Conservation (phyloP, 2,329 filamentous ascomycete genomes). For the Monilinia laxa region DNA sequence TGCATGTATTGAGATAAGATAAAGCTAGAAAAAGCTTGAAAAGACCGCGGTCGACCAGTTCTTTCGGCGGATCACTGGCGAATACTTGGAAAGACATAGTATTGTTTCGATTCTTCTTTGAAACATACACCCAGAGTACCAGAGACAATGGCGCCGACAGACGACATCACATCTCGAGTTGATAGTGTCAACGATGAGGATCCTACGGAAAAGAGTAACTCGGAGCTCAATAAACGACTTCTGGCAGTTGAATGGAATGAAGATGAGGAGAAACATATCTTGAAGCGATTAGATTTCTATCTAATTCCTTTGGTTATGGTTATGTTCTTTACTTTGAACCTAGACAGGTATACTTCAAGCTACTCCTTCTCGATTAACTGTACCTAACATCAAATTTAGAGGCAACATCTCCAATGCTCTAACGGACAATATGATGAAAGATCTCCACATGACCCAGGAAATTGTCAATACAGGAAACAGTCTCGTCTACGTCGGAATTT, state of each 20-base stretch:
- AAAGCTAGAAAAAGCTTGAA: constrained; percentile 11
- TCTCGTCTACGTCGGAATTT: constrained; percentile 21
- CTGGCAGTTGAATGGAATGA: constrained; percentile 15
- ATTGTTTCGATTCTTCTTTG: background rate
- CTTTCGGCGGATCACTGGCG: background rate
- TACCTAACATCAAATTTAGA: background rate
- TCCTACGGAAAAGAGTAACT: constrained; percentile 17
- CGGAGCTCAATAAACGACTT: constrained; percentile 18
- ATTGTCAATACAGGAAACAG: constrained; percentile 21
- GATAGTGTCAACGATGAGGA: constrained; percentile 20
- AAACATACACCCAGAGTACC: background rate
- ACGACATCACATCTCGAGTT: constrained; percentile 17
- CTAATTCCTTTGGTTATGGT: constrained; percentile 22
- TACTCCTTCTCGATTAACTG: too few species aligned
- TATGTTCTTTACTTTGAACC: constrained; percentile 23
- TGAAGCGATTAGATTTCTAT: constrained; percentile 17
- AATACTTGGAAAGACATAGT: background rate
- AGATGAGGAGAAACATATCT: constrained; percentile 19
- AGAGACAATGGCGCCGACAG: constrained; percentile 18
- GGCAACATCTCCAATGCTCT: constrained; percentile 56
- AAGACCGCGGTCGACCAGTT: background rate
- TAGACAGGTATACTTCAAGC: constrained; percentile 15
- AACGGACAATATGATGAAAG: constrained; percentile 45
- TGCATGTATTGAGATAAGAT: constrained; percentile 11
- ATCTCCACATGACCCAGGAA: constrained; percentile 17